These are phyloP conservation scores for Agrocybe pediades DNA, from an alignment of 768 basidiomycete genomes.

Conservation along the genomic window DNA sequence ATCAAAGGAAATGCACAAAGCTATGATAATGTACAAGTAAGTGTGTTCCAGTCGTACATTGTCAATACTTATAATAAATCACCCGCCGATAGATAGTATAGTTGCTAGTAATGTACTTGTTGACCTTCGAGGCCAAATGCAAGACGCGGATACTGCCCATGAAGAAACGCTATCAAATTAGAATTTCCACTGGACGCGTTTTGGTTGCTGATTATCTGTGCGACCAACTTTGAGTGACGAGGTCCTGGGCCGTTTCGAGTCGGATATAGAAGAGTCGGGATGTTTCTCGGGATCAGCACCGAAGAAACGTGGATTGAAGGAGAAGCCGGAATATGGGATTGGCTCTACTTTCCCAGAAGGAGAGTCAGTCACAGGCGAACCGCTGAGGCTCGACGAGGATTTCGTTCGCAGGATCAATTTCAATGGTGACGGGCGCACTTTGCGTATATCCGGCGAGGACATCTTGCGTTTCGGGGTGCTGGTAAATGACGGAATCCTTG, in stretches of 20 bases:
- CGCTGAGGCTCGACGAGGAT: slow-evolving; percentile 10
- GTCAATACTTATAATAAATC: slow-evolving; percentile 8
- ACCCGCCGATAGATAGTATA: slow-evolving; percentile 1
- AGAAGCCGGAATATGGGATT: slow-evolving; percentile 33
- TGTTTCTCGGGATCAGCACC: slow-evolving; percentile 19
- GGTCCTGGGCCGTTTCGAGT: background rate
- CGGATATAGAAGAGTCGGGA: slow-evolving; percentile 6
- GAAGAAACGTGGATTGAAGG: slow-evolving; percentile 39
- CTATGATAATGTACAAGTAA: slow-evolving; percentile 20
- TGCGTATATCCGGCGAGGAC: background rate
- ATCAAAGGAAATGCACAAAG: slow-evolving; percentile 10
- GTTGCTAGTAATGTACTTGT: background rate
- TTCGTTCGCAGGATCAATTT: slow-evolving; percentile 14
- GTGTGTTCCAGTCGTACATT: slow-evolving; percentile 8
- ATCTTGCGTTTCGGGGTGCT: slow-evolving; percentile 3
- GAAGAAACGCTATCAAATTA: background rate
- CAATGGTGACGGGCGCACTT: slow-evolving; percentile 14
- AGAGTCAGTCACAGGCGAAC: slow-evolving; percentile 18
- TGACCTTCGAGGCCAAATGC: background rate
- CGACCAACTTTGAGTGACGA: background rate
- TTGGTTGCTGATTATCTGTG: slow-evolving; percentile 1
- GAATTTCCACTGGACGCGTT: slow-evolving; percentile 16
- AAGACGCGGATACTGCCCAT: background rate
- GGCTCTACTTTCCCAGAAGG: slow-evolving; percentile 24
- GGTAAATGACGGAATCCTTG: slow-evolving; percentile 7